Base-by-base conservation (phyloP, 2,329 filamentous ascomycete species). In the Calonectria henricotiae region DNA sequence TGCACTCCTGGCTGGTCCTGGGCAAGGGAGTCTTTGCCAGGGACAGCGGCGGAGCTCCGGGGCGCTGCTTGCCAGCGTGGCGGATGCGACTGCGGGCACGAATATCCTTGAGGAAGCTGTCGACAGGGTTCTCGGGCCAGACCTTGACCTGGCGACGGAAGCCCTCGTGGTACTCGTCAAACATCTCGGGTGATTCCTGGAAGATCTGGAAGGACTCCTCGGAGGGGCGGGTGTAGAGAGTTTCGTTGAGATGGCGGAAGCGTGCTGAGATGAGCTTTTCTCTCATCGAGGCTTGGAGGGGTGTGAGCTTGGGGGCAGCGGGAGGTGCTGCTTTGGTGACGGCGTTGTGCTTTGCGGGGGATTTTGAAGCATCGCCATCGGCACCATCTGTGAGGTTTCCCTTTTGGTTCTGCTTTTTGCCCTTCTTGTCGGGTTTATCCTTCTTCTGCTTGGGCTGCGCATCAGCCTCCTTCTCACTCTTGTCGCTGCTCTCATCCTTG, bases 171-270 rank as follows among this genome's bases (percentile, higher is more conserved):
- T 99, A 99, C 83, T 98, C 95, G 75, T 90, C 88, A 84, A 98
- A 99, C 88, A 98, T 95, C 80, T 97, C 94, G 0, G 96, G 96
- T 61, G 94, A 94, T 39, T 93, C 87, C 62, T 90, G 86, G 85
- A 99, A 98, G 27, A 98, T 90, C 62, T 88, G 85, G 76, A 96
- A 90, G n/a, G 96, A 93, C 74, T 96, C 91, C 41, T 87, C 86
- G 0, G 96, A 99, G 1, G 95, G 94, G 8, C 92, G 94, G 5
- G 96, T 98, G 85, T 99, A 99, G 15, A 99, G 91, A 0, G 94
- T 96, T 85, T 99, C 93, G 82, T 99, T 99, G 71, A 99, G 91
- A 83, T 98, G 95, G 73, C 96, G 94, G 89, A 99, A 99, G 69
- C 96, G 95, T 1, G 96, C 95, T 11, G 95, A 97, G 72, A 97